Evolutionary conservation across 2,329 filamentous ascomycete genomes (phyloP).

Genomic region (Aspergillus ustus): DNA sequence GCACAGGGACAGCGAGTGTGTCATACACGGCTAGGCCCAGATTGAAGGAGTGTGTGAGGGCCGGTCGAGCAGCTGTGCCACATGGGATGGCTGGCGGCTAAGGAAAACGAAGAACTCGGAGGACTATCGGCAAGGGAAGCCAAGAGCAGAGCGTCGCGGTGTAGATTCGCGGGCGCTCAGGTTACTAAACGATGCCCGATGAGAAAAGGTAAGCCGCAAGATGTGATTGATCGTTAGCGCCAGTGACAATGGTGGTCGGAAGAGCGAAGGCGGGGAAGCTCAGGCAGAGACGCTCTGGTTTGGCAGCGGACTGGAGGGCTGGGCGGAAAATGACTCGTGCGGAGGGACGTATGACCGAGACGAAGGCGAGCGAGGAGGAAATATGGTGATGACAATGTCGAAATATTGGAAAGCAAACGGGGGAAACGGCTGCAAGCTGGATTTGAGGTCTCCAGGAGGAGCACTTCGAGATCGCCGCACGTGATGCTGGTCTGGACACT

Average conservation of each 20-base stretch:
- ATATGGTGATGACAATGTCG: background rate
- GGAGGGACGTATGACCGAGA: background rate
- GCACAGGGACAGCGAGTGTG: background rate
- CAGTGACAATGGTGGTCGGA: conserved; percentile 10
- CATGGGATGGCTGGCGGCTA: conserved; percentile 27
- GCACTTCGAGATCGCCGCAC: conserved; percentile 19
- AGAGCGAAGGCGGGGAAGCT: conserved; percentile 22
- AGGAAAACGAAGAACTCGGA: conserved; percentile 11
- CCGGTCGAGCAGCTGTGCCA: conserved; percentile 20
- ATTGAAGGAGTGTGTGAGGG: conserved; percentile 2
- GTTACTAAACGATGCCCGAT: background rate
- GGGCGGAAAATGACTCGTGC: conserved; percentile 5
- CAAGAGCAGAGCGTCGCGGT: background rate
- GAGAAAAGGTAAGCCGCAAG: background rate
- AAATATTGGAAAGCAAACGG: background rate
- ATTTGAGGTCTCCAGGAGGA: background rate
- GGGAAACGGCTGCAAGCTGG: background rate
- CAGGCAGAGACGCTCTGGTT: conserved; percentile 13
- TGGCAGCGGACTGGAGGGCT: conserved; percentile 2
- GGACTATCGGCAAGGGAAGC: background rate
- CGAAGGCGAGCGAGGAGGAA: conserved; percentile 1
- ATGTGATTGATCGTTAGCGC: conserved; percentile 15
- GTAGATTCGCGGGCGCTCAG: background rate
- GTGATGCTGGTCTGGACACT: conserved; percentile 28
- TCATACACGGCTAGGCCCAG: conserved; percentile 13